Conservation (phyloP, 352 stramenopile genomes). For the Pythium folliculosum region DNA sequence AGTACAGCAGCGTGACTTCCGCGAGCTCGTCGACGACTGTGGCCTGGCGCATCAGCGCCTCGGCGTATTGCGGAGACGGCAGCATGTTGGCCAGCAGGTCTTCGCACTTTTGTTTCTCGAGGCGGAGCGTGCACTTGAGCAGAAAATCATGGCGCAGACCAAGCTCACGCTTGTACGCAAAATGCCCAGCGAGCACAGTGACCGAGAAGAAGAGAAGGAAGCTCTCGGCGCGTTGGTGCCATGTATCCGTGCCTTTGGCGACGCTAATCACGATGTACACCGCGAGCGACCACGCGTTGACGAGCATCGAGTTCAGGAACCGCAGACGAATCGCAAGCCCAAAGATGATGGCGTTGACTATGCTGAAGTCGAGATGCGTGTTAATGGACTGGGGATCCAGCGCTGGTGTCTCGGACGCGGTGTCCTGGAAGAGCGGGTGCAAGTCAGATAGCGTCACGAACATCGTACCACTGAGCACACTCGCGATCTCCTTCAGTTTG, state of each 20-base stretch:
- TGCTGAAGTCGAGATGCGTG: conserved; percentile 46
- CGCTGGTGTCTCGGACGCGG: background rate
- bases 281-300: conserved; percentile 44
- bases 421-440: conserved; percentile 37
- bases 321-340: conserved; percentile 57
- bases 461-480: conserved; percentile 33
- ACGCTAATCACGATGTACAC: conserved; percentile 37
- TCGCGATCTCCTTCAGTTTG: conserved; percentile 39
- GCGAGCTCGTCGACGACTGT: conserved; percentile 82
- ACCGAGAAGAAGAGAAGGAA: conserved; percentile 40
- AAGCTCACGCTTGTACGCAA: conserved; percentile 66
- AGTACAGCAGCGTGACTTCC: conserved; percentile 86
- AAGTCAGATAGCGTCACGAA: conserved; percentile 44
- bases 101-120: conserved; percentile 81
- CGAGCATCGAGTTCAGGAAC: conserved; percentile 51
- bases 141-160: conserved; percentile 74
- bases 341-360: conserved; percentile 61
- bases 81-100: conserved; percentile 88
- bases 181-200: conserved; percentile 39
- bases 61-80: conserved; percentile 69
- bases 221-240: conserved; percentile 44
- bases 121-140: conserved; percentile 74
- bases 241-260: conserved; percentile 26
- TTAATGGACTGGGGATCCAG: background rate
- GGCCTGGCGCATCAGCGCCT: conserved; percentile 67